Percentiles rank a stretch among this genome's conserved stretches.
Evolutionary conservation across 1,284 basidiomycete genomes (phyloP).

Genomic region (Ustilago trichophora): DNA sequence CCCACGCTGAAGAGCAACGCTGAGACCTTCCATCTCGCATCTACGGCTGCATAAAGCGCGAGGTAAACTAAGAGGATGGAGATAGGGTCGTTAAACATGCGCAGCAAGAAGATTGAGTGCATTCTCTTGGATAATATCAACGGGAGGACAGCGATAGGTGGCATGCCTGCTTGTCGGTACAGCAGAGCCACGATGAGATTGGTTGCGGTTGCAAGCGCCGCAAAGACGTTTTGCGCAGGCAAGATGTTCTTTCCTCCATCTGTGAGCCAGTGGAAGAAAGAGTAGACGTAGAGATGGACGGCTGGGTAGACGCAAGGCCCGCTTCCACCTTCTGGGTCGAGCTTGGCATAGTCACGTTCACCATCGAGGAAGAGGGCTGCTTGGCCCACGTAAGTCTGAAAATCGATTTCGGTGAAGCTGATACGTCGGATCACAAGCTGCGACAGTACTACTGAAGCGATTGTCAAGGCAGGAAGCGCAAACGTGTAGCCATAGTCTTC

Average conservation of each 20-base stretch:
- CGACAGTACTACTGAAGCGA: constrained; percentile 18
- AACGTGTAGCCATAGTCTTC: constrained; percentile 33
- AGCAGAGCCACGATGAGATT: constrained; percentile 45
- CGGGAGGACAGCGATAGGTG: constrained; percentile 72
- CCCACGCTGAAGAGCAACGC: constrained; percentile 80
- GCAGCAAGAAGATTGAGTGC: constrained; percentile 89
- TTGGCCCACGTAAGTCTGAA: constrained; percentile 90
- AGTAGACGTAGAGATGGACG: constrained; percentile 86
- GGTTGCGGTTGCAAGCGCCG: constrained; percentile 43
- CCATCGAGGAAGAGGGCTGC: constrained; percentile 81
- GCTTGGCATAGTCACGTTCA: constrained; percentile 83
- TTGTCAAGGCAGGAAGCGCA: constrained; percentile 18
- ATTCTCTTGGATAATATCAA: constrained; percentile 88
- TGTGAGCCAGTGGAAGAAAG: constrained; percentile 76
- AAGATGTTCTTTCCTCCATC: constrained; percentile 73
- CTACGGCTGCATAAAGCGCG: constrained; percentile 70
- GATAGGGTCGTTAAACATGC: constrained; percentile 96
- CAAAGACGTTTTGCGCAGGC: constrained; percentile 69
- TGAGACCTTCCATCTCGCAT: constrained; percentile 73
- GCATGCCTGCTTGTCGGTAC: constrained; percentile 50
- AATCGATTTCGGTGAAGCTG: constrained; percentile 91
- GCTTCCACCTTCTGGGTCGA: constrained; percentile 80
- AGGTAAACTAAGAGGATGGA: constrained; percentile 73
- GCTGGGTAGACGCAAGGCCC: constrained; percentile 97
- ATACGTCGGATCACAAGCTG: constrained; percentile 29